Percentiles rank a stretch among this genome's conserved stretches.
These are phyloP conservation scores for Uronychia setigera DNA, from an alignment of 73 alveolate species.

Conservation along the genomic window DNA sequence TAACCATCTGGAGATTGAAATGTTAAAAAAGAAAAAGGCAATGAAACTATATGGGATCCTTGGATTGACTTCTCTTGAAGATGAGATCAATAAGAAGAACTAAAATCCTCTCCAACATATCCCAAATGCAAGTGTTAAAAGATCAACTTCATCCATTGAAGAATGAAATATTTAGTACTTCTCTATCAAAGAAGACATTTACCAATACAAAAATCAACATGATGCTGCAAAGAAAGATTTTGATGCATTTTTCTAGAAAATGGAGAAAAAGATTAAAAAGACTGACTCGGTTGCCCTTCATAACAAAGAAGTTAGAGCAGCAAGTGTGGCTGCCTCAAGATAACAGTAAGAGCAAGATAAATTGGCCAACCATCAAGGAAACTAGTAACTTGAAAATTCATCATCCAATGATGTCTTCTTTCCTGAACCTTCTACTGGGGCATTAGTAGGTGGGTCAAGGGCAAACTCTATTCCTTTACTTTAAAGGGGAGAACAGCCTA, in stretches of 20 bases:
- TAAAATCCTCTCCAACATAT: constrained; percentile 1
- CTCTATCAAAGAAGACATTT: not conserved
- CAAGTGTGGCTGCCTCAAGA: no score
- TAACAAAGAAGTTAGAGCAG: constrained; percentile 1
- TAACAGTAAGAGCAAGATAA: no score
- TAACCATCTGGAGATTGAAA: no score
- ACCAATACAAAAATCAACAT: not conserved
- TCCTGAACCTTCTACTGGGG: no score
- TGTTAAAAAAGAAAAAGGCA: no score
- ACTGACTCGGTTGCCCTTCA: not conserved
- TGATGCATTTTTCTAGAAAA: not conserved
- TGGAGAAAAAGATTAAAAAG: not conserved
- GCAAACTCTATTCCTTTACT: no score
- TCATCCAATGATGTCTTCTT: not conserved
- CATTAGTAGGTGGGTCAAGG: no score
- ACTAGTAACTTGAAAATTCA: no score
- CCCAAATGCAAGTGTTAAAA: not conserved
- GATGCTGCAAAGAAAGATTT: not conserved
- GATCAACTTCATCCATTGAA: not conserved
- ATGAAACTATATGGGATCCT: constrained; percentile 6
- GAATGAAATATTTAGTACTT: not conserved
- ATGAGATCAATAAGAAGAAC: no score
- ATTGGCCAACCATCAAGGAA: no score
- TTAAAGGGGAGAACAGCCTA: no score
- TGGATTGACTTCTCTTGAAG: constrained; percentile 1